Conservation (phyloP, 2,329 filamentous ascomycete genomes). For the Colletotrichum higginsianum region DNA sequence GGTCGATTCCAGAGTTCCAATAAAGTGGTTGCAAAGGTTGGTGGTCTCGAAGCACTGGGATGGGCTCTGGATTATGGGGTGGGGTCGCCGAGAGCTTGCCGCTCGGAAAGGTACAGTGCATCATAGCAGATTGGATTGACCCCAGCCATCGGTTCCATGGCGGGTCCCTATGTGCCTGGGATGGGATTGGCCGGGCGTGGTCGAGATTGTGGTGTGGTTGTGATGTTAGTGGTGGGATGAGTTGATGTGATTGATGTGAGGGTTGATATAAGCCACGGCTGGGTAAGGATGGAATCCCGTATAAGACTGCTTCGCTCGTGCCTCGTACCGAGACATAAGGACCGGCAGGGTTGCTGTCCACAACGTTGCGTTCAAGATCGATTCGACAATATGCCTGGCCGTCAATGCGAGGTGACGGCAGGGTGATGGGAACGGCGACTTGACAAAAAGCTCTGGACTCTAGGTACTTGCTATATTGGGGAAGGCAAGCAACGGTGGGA, state of each 20-base stretch:
- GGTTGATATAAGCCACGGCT: background rate
- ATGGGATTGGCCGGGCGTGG: slow-evolving; percentile 5
- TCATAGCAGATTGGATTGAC: slow-evolving; percentile 7
- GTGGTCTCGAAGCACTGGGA: slow-evolving; percentile 24
- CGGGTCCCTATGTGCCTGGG: slow-evolving; percentile 1
- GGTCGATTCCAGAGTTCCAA: slow-evolving; percentile 18
- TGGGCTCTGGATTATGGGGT: slow-evolving; percentile 28
- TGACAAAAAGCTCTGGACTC: slow-evolving; percentile 22
- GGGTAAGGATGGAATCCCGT: slow-evolving; percentile 6
- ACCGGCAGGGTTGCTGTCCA: background rate
- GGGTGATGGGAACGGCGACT: slow-evolving; percentile 28
- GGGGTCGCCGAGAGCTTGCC: slow-evolving; percentile 24
- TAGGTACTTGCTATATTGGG: background rate
- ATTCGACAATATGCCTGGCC: slow-evolving; percentile 26
- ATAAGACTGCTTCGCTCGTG: slow-evolving; percentile 10
- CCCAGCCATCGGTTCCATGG: slow-evolving; percentile 8
- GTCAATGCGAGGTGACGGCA: slow-evolving; percentile 38
- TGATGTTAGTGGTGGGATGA: slow-evolving; percentile 22
- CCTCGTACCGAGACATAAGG: slow-evolving; percentile 18
- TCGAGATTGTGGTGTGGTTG: slow-evolving; percentile 24
- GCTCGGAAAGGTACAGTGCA: slow-evolving; percentile 3
- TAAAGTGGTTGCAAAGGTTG: slow-evolving; percentile 21
- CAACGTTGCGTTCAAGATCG: background rate
- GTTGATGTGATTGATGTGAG: slow-evolving; percentile 18
- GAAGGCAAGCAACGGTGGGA: slow-evolving; percentile 1